Conservation (phyloP, 2,329 filamentous ascomycete species). For the Zasmidium angulare region DNA sequence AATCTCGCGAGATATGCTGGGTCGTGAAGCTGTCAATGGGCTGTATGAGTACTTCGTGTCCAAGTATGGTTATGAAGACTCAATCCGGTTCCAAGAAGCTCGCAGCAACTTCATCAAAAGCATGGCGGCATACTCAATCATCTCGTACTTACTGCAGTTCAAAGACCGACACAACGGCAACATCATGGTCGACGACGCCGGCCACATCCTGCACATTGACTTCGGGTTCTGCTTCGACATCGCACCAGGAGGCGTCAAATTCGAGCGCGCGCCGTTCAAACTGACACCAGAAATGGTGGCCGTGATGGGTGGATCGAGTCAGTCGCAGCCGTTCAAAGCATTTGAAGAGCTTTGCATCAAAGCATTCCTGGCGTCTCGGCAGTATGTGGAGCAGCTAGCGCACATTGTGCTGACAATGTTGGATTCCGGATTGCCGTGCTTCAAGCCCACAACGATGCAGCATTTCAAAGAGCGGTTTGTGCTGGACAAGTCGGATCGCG, state of each 20-base stretch:
- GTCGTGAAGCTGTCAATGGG: slow-evolving; percentile 94
- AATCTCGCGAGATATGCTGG: slow-evolving; percentile 97
- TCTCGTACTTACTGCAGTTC: slow-evolving; percentile 95
- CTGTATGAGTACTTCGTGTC: slow-evolving; percentile 98
- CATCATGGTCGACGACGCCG: slow-evolving; percentile 98
- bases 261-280: slow-evolving; percentile 98
- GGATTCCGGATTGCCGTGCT: slow-evolving; percentile 92
- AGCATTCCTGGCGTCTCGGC: slow-evolving; percentile 83
- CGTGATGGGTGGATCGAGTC: slow-evolving; percentile 87
- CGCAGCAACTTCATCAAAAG: slow-evolving; percentile 98
- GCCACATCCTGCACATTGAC: slow-evolving; percentile 97
- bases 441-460: slow-evolving; percentile 91
- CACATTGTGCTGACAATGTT: slow-evolving; percentile 94
- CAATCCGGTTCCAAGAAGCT: slow-evolving; percentile 89
- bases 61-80: slow-evolving; percentile 96
- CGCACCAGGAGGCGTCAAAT: slow-evolving; percentile 92
- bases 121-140: slow-evolving; percentile 98
- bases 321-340: slow-evolving; percentile 86
- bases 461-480: slow-evolving; percentile 94
- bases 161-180: slow-evolving; percentile 99
- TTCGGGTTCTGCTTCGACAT: slow-evolving; percentile 99
- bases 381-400: slow-evolving; percentile 82
- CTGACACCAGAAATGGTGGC: slow-evolving; percentile 95
- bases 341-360: slow-evolving; percentile 98
- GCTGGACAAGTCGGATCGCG: slow-evolving; percentile 83